Base-by-base conservation (phyloP, 345 rosid genomes). In the Cochlearia excelsa region DNA sequence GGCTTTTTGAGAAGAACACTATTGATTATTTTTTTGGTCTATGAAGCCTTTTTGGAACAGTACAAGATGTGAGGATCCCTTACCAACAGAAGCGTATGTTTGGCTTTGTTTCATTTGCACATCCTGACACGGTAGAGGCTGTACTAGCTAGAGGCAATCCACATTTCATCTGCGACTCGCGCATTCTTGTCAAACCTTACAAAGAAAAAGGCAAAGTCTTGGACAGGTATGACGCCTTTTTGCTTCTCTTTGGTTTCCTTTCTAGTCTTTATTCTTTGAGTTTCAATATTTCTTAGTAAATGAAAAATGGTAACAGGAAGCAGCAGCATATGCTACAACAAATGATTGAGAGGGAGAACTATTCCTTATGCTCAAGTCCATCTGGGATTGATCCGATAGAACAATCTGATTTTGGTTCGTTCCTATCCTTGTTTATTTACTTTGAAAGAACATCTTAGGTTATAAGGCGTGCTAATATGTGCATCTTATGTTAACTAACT, bases 1-100 rank as follows among this genome's bases (percentile, higher is more conserved):
- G 23, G 40, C 40, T 37, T 37, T 37, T 37, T 37, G 40, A 37
- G 40, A 37, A 37, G 7, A 37, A 37, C 51, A 31, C 26, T 46
- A 46, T 9, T 59, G 28, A 16, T 16, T 16, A 52, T 49, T 55
- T 37, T 8, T 4, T 37, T 37, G 5, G 40, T 37, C 45, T 73
- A 40, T 64, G 64, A 69, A 93, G 99, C 81, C 74, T 68, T 47
- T 93, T 80, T 37, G 99, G 99, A 72, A 85, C 81, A 2, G 99
- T 93, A 65, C 94, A 89, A 74, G 99, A 93, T 78, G 99, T 93
- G 68, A 78, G 99, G 80, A 93, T 93, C 56, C 99, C 97, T 3
- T 87, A 87, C 61, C 99, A 93, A 75, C 88, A 83, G 75, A 93
- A 87, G 77, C 82, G 99, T 68, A 89, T 93, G 99, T 93, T 87